Conservation (phyloP, 2,329 filamentous ascomycete genomes). For the Pseudocercospora eumusae region DNA sequence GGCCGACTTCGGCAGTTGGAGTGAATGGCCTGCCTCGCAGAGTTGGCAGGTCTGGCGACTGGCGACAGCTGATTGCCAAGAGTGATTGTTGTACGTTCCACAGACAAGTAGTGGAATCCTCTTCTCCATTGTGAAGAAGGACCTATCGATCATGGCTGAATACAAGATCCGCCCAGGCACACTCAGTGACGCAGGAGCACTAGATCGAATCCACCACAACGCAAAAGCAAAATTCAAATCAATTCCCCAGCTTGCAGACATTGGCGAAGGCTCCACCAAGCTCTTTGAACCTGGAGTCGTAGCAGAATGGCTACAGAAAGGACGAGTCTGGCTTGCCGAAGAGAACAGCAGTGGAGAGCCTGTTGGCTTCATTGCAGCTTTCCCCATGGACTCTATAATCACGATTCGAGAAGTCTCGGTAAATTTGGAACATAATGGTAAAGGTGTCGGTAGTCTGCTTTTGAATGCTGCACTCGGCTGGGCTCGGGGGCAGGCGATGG, state of each 20-base stretch:
- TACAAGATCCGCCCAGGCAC: not conserved
- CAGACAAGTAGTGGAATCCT: not conserved
- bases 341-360: not conserved
- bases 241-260: slow-evolving; percentile 17
- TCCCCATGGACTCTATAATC: slow-evolving; percentile 13
- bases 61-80: not conserved
- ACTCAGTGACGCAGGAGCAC: not conserved
- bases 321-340: slow-evolving; percentile 17
- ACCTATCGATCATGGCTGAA: not conserved
- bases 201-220: not conserved
- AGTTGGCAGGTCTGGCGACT: not conserved
- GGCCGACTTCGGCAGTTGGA: slow-evolving; percentile 1
- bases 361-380: slow-evolving; percentile 18
- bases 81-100: not conserved
- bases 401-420: slow-evolving; percentile 23
- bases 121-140: too few species aligned
- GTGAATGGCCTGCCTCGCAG: not conserved
- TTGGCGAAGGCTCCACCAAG: not conserved
- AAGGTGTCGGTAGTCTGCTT: slow-evolving; percentile 20
- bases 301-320: slow-evolving; percentile 15
- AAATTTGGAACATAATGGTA: slow-evolving; percentile 4
- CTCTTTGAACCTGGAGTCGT: not conserved
- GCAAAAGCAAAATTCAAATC: slow-evolving; percentile 7
- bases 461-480: slow-evolving; percentile 19
- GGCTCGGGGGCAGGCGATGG: slow-evolving; percentile 12